Conservation (phyloP, 306 rosid genomes). For the Chamaecrista fasciculata region DNA sequence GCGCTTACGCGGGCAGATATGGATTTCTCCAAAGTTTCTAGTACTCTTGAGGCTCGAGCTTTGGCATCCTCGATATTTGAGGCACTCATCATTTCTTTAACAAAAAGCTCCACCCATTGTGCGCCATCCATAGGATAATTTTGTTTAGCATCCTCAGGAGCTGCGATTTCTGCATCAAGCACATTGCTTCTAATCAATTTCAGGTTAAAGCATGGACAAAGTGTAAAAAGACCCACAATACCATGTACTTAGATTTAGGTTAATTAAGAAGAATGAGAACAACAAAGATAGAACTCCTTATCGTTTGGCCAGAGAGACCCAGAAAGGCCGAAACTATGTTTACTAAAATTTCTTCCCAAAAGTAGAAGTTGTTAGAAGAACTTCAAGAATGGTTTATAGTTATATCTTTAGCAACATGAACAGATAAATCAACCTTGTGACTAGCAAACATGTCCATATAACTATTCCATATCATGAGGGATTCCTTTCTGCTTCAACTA, state of each 20-base stretch:
- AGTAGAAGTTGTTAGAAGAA: background rate
- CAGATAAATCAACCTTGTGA: background rate
- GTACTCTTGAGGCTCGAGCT: constrained; percentile 73
- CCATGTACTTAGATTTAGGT: background rate
- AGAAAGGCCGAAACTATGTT: background rate
- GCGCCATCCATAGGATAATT: constrained; percentile 56
- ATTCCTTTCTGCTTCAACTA: background rate
- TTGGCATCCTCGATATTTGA: constrained; percentile 76
- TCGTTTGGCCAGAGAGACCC: background rate
- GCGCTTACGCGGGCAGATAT: constrained; percentile 53
- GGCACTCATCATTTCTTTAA: constrained; percentile 78
- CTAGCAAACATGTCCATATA: background rate
- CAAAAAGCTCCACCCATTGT: constrained; percentile 84
- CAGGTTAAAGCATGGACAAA: background rate
- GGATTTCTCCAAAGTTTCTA: constrained; percentile 74
- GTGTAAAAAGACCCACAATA: background rate
- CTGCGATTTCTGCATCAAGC: constrained; percentile 42
- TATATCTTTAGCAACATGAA: background rate
- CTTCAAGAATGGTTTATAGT: background rate
- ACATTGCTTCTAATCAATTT: background rate
- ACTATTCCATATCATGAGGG: background rate
- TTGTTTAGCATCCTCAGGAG: constrained; percentile 37
- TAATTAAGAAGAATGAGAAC: background rate
- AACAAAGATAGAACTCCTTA: background rate
- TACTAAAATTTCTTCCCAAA: background rate